Evolutionary conservation across 495 filamentous ascomycete genomes (phyloP).

Genomic region (Xylaria venustula): DNA sequence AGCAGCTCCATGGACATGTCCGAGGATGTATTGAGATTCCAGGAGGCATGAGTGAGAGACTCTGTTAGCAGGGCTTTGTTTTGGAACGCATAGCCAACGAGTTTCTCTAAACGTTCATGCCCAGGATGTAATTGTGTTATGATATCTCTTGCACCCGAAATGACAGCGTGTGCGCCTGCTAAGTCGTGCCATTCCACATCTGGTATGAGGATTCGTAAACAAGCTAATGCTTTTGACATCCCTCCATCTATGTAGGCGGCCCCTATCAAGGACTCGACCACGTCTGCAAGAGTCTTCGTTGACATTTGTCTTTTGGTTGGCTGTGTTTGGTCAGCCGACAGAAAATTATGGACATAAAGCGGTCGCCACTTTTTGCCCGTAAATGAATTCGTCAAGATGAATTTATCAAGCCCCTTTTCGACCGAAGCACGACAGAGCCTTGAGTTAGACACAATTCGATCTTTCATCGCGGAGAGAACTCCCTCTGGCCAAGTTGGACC

Average conservation of each 20-base stretch:
- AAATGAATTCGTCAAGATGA: conserved; percentile 69
- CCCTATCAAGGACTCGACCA: conserved; percentile 82
- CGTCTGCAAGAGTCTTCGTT: conserved; percentile 83
- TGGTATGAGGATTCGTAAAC: conserved; percentile 65
- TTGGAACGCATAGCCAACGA: conserved; percentile 70
- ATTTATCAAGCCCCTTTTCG: conserved; percentile 63
- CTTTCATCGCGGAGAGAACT: conserved; percentile 66
- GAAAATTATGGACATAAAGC: conserved; percentile 55
- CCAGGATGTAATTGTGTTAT: conserved; percentile 27
- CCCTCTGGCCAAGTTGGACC: conserved; percentile 75
- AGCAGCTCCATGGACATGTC: conserved; percentile 75
- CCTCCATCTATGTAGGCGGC: conserved; percentile 74
- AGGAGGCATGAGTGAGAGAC: conserved; percentile 83
- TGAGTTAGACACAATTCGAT: conserved; percentile 69
- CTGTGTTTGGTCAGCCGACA: conserved; percentile 17
- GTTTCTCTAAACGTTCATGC: conserved; percentile 46
- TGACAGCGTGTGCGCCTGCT: conserved; percentile 27
- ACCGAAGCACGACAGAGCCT: conserved; percentile 64
- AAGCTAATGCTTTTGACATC: conserved; percentile 58
- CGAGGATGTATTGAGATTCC: conserved; percentile 38
- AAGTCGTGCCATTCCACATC: conserved; percentile 57
- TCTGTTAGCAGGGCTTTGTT: conserved; percentile 73
- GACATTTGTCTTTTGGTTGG: conserved; percentile 45
- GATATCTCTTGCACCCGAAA: conserved; percentile 28
- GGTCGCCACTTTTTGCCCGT: conserved; percentile 72